Conservation (phyloP, 345 rosid species). For the Raphanus raphanistrum region DNA sequence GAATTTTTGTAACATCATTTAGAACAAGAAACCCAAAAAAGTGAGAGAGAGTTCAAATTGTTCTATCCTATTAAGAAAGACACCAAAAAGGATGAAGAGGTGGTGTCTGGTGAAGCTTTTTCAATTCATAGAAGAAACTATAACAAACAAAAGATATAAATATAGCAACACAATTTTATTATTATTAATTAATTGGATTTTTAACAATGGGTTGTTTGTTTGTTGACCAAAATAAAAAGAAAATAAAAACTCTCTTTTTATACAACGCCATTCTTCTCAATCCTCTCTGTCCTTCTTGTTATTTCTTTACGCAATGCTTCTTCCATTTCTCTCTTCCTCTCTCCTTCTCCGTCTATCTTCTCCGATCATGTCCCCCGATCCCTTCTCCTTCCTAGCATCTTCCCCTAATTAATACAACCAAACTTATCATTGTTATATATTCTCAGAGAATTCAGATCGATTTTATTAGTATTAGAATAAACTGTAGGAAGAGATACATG, state of each 20-base stretch:
- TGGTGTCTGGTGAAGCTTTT: conserved; percentile 1
- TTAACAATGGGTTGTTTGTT: conserved; percentile 4
- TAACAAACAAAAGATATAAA: background rate
- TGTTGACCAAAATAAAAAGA: conserved; percentile 18
- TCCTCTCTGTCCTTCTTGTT: conserved; percentile 15
- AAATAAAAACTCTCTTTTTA: background rate
- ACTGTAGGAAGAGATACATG: conserved; percentile 28
- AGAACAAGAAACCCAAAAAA: background rate
- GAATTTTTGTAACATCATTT: background rate
- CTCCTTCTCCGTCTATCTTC: conserved; percentile 27
- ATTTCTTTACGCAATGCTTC: conserved; percentile 24
- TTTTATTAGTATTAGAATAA: background rate
- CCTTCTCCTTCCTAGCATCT: background rate
- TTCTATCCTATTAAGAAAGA: background rate
- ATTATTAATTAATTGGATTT: too few relatives aligned
- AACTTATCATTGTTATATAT: background rate
- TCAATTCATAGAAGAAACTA: background rate
- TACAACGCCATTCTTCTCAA: background rate
- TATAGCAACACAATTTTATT: background rate
- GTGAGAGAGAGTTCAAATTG: conserved; percentile 10
- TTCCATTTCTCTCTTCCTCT: conserved; percentile 25
- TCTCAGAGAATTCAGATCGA: background rate
- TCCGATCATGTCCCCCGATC: conserved; percentile 35
- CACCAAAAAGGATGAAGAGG: background rate
- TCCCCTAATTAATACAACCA: background rate